A percentile compares a stretch with the other conserved stretches of the same genome.
phyloP scores from a whole-genome alignment of 495 filamentous ascomycete genomes.

The Sphaerosporella brunnea region DNA sequence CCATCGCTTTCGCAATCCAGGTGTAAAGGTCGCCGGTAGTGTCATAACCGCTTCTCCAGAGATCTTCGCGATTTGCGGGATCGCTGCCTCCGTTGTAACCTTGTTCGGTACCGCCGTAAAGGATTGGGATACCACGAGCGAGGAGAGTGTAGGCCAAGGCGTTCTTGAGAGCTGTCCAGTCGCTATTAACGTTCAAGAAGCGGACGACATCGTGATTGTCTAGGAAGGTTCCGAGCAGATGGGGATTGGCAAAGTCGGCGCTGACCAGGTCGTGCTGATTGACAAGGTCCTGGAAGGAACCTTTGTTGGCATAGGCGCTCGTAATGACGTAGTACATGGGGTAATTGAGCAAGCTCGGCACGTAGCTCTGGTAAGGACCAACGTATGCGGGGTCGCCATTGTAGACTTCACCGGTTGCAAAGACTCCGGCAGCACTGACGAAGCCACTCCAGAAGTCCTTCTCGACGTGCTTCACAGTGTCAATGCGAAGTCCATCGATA shows the following conservation, averaged over 20 bases:
- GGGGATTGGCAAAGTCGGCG: slow-evolving; percentile 14
- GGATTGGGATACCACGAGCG: slow-evolving; percentile 26
- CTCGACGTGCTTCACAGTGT: slow-evolving; percentile 56
- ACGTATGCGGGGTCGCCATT: slow-evolving; percentile 43
- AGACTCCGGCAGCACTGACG: slow-evolving; percentile 47
- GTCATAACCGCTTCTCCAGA: slow-evolving; percentile 51
- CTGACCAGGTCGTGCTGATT: slow-evolving; percentile 26
- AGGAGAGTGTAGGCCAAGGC: slow-evolving; percentile 44
- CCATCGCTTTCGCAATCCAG: slow-evolving; percentile 26
- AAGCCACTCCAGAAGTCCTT: slow-evolving; percentile 52
- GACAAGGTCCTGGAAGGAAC: slow-evolving; percentile 41
- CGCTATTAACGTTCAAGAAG: slow-evolving; percentile 40
- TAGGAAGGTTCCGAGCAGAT: slow-evolving; percentile 50
- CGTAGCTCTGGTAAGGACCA: slow-evolving; percentile 45
- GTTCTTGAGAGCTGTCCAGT: slow-evolving; percentile 46
- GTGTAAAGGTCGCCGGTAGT: slow-evolving; percentile 43
- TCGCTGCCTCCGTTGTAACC: slow-evolving; percentile 40
- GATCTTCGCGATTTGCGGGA: slow-evolving; percentile 53
- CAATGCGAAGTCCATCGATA: slow-evolving; percentile 64
- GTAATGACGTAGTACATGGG: slow-evolving; percentile 49
- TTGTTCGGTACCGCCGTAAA: slow-evolving; percentile 22
- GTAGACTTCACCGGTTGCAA: slow-evolving; percentile 51
- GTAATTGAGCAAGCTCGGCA: slow-evolving; percentile 54
- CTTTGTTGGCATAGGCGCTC: slow-evolving; percentile 39
- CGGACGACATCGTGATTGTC: slow-evolving; percentile 67